Evolutionary conservation across 2,329 filamentous ascomycete genomes (phyloP), one percentile per base, ranked within the genome.

Genomic region (Diaporthe sp.): DNA sequence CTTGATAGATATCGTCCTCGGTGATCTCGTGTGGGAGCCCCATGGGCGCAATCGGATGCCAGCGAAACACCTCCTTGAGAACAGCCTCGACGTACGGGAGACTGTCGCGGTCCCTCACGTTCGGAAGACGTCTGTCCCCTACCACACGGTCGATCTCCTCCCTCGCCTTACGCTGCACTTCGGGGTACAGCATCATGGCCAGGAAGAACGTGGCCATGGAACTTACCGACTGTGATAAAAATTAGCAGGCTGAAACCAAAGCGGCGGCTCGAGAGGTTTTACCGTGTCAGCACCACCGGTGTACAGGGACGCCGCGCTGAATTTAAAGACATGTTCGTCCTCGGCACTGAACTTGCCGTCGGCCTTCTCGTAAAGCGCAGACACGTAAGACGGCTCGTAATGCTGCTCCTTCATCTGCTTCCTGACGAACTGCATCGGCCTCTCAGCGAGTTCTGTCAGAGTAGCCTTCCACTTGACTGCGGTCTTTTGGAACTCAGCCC

Each of bases 131-230:
- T 6, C 81, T 78, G 0, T 78, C 59, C 0, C 86, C 81, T 0
- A 82, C 57, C 6, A 78, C 69, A 34, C 73, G 55, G 59, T 79
- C 49, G 78, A 77, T 13, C 74, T 80, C 58, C 70, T 79, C 4
- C 39, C 67, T 62, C 34, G 74, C 74, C 19, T 77, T 82, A 3
- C 78, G 79, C 49, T 89, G 87, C 0, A 86, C 82, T 39, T 88
- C 85, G 0, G 88, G 88, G 68, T 84, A 83, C 4, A 87, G 58
- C 3, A 81, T 82, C 85, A 90, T 88, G 15, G 85, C 85, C 3
- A 89, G 80, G 78, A 87, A 88, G 80, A 89, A 90, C 0, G 49
- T 59, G 15, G 80, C 77, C 4, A 88, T 76, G 0, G 85, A 81
- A 1, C 82, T 86, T 0, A 82, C 80, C 0, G 80, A 81, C 2